A percentile compares a stretch with the other conserved stretches of the same genome.
Evolutionary conservation across 805 yeast genomes (phyloP).

Genomic region (Tetrapisispora pingtungensis): DNA sequence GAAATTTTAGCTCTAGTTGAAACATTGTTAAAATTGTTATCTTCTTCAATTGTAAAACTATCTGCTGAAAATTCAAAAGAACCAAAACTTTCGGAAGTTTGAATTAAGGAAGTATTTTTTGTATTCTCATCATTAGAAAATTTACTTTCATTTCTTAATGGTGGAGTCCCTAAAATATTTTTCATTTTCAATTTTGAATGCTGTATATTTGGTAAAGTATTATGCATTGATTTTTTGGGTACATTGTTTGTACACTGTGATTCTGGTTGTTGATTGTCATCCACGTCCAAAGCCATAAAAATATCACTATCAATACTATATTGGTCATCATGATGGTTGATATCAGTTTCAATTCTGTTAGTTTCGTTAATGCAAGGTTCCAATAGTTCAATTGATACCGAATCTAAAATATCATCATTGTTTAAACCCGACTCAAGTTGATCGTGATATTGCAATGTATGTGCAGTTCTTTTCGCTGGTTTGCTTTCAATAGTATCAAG

Average conservation of each 20-base stretch:
- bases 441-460: too few species aligned
- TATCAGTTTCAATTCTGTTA: too few species aligned
- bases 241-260: neutral
- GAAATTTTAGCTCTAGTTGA: neutral
- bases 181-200: neutral
- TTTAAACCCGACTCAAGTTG: neutral
- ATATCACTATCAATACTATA: neutral
- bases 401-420: neutral
- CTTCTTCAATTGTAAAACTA: neutral
- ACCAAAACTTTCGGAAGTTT: constrained; percentile 2
- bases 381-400: too few species aligned
- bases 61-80: neutral
- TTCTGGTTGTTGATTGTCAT: neutral
- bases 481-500: too few species aligned
- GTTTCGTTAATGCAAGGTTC: too few species aligned
- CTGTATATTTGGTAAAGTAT: neutral
- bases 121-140: neutral
- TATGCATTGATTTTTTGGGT: too few species aligned
- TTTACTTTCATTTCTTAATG: neutral
- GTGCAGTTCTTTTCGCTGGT: neutral
- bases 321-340: too few species aligned
- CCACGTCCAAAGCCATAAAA: neutral
- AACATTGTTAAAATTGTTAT: neutral
- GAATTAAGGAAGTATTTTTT: neutral
- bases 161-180: constrained; percentile 2